These are phyloP conservation scores for Pelargonium australe DNA, from an alignment of 441 rosid species.

Conservation along the genomic window DNA sequence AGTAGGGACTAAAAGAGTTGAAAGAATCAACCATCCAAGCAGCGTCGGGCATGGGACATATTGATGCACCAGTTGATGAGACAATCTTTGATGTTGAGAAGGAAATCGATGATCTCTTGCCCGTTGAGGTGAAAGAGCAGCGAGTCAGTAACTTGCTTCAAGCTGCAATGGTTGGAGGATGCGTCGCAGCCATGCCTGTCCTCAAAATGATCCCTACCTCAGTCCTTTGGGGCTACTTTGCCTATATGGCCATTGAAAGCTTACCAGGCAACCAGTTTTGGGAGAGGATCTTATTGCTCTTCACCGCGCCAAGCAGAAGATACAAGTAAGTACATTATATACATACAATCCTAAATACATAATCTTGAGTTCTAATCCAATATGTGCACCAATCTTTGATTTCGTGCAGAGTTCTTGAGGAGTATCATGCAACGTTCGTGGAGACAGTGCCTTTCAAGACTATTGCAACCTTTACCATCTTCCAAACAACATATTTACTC, in stretches of 20 bases:
- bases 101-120: conserved; percentile 64
- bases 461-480: conserved; percentile 50
- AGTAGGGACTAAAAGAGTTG: conserved; percentile 63
- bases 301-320: conserved; percentile 69
- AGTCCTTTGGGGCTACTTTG: conserved; percentile 51
- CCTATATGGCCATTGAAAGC: conserved; percentile 75
- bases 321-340: conserved; percentile 39
- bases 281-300: conserved; percentile 69
- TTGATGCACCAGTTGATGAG: conserved; percentile 59
- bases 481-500: conserved; percentile 56
- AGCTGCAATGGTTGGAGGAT: conserved; percentile 62
- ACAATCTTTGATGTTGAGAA: conserved; percentile 59
- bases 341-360: too few relatives aligned
- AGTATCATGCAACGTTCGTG: conserved; percentile 47
- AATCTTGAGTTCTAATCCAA: too few relatives aligned
- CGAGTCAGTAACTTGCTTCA: conserved; percentile 70
- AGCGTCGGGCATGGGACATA: conserved; percentile 55
- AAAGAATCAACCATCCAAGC: conserved; percentile 61
- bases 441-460: conserved; percentile 67
- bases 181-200: conserved; percentile 74
- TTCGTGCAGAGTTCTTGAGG: conserved; percentile 48
- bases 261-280: conserved; percentile 77
- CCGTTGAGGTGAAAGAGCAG: conserved; percentile 70
- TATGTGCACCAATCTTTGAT: not conserved
- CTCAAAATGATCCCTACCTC: conserved; percentile 68